phyloP scores from a whole-genome alignment of 768 basidiomycete genomes.

The Cystofilobasidium capitatum region DNA sequence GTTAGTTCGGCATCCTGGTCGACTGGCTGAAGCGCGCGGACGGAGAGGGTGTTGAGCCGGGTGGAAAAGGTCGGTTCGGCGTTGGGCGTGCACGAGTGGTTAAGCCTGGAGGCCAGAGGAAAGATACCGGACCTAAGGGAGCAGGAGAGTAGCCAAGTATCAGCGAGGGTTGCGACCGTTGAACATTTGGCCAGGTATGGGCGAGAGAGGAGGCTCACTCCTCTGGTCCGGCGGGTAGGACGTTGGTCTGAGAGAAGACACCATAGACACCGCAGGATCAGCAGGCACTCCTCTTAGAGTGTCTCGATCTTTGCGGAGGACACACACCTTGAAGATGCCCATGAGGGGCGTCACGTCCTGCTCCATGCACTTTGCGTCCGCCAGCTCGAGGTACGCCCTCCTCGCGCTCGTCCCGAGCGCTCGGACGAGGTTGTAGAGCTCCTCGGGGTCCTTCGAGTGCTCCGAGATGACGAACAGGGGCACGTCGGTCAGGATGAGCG shows the following conservation, averaged over 20 bases:
- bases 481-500: conserved; percentile 8
- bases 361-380: conserved; percentile 4
- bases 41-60: background rate
- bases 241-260: conserved; percentile 10
- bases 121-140: conserved; percentile 20
- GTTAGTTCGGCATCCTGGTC: conserved; percentile 3
- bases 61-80: conserved; percentile 6
- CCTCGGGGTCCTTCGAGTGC: background rate
- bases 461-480: conserved; percentile 17
- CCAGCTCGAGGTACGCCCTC: conserved; percentile 3
- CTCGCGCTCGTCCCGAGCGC: background rate
- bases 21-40: conserved; percentile 2
- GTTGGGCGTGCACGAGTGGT: conserved; percentile 23
- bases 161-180: background rate
- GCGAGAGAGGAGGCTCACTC: conserved; percentile 10
- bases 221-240: conserved; percentile 14
- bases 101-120: conserved; percentile 22
- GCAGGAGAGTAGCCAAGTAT: background rate
- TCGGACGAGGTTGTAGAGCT: background rate
- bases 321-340: conserved; percentile 23
- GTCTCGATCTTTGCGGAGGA: background rate
- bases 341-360: conserved; percentile 12
- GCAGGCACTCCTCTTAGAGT: background rate
- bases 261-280: background rate
- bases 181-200: background rate